These are phyloP conservation scores for Rhynchospora pubera DNA, from an alignment of 176 grass and related monocot genomes.

Conservation along the genomic window DNA sequence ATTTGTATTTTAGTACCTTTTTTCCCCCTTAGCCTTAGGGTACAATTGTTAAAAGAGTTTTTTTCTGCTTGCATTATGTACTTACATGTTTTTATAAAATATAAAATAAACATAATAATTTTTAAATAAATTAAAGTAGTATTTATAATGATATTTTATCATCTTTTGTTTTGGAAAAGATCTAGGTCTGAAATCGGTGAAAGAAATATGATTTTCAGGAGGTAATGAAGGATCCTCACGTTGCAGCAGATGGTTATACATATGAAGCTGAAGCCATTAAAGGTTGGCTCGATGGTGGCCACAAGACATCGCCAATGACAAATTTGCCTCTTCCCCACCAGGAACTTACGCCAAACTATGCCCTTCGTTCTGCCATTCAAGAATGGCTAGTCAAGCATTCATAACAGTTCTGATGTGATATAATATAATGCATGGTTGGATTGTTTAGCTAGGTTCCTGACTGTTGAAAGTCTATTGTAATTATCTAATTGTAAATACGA, in stretches of 20 bases:
- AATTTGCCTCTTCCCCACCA: constrained; percentile 38
- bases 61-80: too few relatives aligned
- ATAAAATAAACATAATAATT: too few relatives aligned
- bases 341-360: constrained; percentile 41
- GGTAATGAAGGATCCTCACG: constrained; percentile 70
- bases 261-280: constrained; percentile 71
- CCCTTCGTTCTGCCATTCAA: constrained; percentile 58
- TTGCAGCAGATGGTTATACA: constrained; percentile 63
- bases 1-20: too few relatives aligned
- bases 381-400: constrained; percentile 34
- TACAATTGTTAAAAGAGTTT: too few relatives aligned
- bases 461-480: too few relatives aligned
- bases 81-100: too few relatives aligned
- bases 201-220: constrained; percentile 36
- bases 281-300: constrained; percentile 53
- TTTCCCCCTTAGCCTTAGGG: too few relatives aligned
- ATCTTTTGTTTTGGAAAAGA: not conserved
- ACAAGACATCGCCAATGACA: constrained; percentile 62
- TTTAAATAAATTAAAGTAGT: too few relatives aligned
- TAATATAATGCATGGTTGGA: too few relatives aligned
- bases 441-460: too few relatives aligned
- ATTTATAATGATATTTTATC: not conserved
- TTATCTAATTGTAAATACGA: not conserved
- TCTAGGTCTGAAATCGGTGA: too few relatives aligned
- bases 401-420: not conserved